Conservation (phyloP, 2,329 filamentous ascomycete species). For the Hymenoscyphus linearis region DNA sequence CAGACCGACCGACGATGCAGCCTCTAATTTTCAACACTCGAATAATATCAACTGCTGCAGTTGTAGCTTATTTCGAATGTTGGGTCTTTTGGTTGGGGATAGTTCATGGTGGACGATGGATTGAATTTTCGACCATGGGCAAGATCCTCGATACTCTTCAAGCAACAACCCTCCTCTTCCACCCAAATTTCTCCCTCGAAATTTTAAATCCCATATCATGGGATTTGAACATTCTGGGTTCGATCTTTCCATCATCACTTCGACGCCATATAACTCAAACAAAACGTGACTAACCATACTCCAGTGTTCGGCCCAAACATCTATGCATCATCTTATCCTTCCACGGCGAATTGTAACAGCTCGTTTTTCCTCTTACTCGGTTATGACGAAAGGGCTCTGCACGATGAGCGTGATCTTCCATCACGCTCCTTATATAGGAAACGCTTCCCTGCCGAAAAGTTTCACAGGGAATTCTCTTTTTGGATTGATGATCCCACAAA, state of each 20-base stretch:
- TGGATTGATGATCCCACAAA: not conserved
- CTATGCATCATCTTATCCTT: not conserved
- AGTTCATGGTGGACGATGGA: not conserved
- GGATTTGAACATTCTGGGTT: not conserved
- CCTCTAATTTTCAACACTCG: not conserved
- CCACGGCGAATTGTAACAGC: not conserved
- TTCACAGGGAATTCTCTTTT: not conserved
- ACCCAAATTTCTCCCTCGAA: not conserved
- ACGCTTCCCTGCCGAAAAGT: not conserved
- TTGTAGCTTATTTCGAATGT: not conserved
- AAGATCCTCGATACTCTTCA: not conserved
- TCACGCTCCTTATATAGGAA: not conserved
- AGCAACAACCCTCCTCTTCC: not conserved
- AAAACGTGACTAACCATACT: not conserved
- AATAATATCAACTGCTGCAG: not conserved
- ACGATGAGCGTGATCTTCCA: not conserved
- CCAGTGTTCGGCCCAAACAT: not conserved
- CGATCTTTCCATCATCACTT: too few relatives aligned
- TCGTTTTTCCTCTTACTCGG: not conserved
- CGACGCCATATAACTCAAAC: not conserved
- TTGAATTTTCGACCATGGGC: not conserved
- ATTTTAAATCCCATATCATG: not conserved
- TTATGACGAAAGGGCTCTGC: not conserved
- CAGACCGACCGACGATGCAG: not conserved
- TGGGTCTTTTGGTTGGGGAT: not conserved